Base-by-base conservation (phyloP, 1,284 basidiomycete species). In the Taiwanofungus camphoratus region DNA sequence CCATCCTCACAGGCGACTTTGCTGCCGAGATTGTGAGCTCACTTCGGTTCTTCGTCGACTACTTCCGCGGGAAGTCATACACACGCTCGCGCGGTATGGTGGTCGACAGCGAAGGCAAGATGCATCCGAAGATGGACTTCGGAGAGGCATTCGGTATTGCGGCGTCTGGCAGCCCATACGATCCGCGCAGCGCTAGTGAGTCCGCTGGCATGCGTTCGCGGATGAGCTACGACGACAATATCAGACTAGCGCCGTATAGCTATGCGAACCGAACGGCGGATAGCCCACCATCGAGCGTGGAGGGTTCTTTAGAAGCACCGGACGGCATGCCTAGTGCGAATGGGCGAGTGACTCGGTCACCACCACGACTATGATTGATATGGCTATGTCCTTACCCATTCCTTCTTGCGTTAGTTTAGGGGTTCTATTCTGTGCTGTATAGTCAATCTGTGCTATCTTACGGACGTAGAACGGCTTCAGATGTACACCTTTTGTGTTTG, bases 11-110 rank as follows among this genome's bases (percentile, higher is more conserved):
- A 83, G 77, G 58, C 48, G 87, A 89, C 58, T 88, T 89, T 54
- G 53, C 60, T 3, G 39, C 61, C 27, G 88, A 91, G 62, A 87
- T 89, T 19, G 61, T 56, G 34, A 62, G 66, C 39, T 86, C 84
- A 1, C 48, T 85, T 49, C 69, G 63, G 47, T 90, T 79, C 67
- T 87, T 80, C 63, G 48, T 75, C 42, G 66, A 68, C 55, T 74
- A 64, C 54, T 43, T 62, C 11, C 66, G 66, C 16, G 67, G 76
- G 42, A 73, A 71, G 50, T 69, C 74, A 6, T 57, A 66, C 36
- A 67, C 76, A 23, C 67, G 65, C 8, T 57, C 63, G 39, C 62
- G 57, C 8, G 57, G 62, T 38, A 58, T 52, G 29, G 36, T 52
- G 42, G 52, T 49, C 32, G 53, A 60, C 36, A 34, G 45, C 11